Base-by-base conservation (phyloP, 352 stramenopile species). In the Globisporangium camurandrum region DNA sequence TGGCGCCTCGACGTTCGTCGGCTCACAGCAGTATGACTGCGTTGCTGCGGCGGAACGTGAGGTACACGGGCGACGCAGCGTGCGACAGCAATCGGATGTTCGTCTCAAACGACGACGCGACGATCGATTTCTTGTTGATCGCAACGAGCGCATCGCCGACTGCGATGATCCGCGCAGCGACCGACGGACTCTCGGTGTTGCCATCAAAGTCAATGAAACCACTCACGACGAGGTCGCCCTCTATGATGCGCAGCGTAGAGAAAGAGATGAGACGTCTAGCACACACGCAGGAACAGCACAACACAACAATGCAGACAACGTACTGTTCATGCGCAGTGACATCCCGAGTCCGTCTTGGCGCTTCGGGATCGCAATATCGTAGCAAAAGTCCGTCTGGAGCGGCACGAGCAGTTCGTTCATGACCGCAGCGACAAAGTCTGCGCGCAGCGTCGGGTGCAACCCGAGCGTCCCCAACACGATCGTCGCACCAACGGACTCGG, bases 111-210 rank as follows among this genome's bases (percentile, higher is more conserved):
- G 80, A 87, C 57, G 76, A 88, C 19, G 78, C 85, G 34, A 73
- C 90, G 65, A 89, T 89, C 46, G 69, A 84, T 50, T 89, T 94
- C 45, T 92, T 94, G 71, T 92, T 92, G 56, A 92, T 92, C 41
- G 80, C 80, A 20, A 92, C 75, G 37, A 92, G 65, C 30, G 83
- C 67, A 50, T 92, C 80, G 34, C 81, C 74, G 41, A 87, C 77
- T 3, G 75, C 66, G 54, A 92, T 89, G 59, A 89, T 80, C 28
- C 80, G 71, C 41, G 80, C 75, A 3, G 80, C 78, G 31, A 89
- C 77, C 2, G 77, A 75, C 49, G 80, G 80, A 61, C 80, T 92
- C 58, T 92, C 80, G 27, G 64, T 82, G 48, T 83, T 86, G 61
- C 85, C 72, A 30, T 89, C 75, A 27, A 92, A 84, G 49, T 92